These are phyloP conservation scores for Osmozyma mogii DNA, from an alignment of 805 yeast genomes.

Conservation along the genomic window DNA sequence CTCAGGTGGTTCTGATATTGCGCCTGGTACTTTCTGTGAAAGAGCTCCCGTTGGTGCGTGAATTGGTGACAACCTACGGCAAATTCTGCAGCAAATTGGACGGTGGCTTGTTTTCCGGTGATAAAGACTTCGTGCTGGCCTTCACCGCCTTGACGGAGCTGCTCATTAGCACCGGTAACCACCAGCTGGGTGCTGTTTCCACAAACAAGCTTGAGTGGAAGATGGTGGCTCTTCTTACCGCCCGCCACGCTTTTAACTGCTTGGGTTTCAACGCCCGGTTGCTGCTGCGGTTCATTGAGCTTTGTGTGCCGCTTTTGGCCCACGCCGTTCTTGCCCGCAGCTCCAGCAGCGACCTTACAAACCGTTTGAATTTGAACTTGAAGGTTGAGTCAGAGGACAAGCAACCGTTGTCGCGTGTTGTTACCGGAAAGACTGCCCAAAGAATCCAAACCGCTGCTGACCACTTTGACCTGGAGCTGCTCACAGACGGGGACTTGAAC, in stretches of 20 bases:
- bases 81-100: slow-evolving; percentile 26
- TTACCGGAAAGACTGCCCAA: slow-evolving; percentile 16
- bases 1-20: slow-evolving; percentile 56
- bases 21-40: slow-evolving; percentile 40
- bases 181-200: slow-evolving; percentile 6
- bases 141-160: slow-evolving; percentile 33
- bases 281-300: slow-evolving; percentile 20
- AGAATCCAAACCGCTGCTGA: slow-evolving; percentile 13
- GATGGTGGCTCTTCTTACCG: slow-evolving; percentile 32
- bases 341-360: slow-evolving; percentile 1
- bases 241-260: slow-evolving; percentile 31
- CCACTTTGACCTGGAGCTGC: slow-evolving; percentile 26
- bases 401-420: slow-evolving; percentile 18
- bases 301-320: slow-evolving; percentile 32
- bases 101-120: slow-evolving; percentile 59
- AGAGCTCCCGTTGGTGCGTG: slow-evolving; percentile 57
- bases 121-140: slow-evolving; percentile 43
- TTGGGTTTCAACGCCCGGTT: slow-evolving; percentile 25
- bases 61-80: slow-evolving; percentile 40
- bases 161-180: slow-evolving; percentile 11
- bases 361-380: slow-evolving; percentile 15
- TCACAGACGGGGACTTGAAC: slow-evolving; percentile 32
- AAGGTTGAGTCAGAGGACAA: slow-evolving; percentile 9
- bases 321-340: slow-evolving; percentile 21
- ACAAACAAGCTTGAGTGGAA: slow-evolving; percentile 41